phyloP scores from a whole-genome alignment of 1,139 yeast species.

The Pichia sp. region DNA sequence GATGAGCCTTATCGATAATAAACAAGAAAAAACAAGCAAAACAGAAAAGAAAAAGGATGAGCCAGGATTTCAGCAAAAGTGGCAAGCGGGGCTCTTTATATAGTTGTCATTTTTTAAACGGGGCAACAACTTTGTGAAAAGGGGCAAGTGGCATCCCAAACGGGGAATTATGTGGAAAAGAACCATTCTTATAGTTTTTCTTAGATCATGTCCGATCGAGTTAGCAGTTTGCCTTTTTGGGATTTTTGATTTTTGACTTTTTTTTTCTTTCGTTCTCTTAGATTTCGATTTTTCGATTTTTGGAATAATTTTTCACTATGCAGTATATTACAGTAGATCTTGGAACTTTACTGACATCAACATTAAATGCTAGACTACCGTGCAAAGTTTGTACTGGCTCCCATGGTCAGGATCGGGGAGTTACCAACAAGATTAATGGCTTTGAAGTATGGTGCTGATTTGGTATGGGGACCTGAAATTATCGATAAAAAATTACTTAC shows the following conservation, averaged over 20 bases:
- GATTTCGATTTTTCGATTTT: no score
- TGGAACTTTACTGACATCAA: no score
- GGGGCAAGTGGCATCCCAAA: neutral
- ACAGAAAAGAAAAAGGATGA: neutral
- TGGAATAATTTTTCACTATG: neutral
- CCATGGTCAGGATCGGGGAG: conserved; percentile 96
- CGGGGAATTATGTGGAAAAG: neutral
- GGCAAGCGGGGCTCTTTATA: neutral
- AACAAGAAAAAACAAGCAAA: neutral
- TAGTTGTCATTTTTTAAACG: neutral
- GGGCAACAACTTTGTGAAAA: neutral
- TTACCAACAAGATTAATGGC: conserved; percentile 81
- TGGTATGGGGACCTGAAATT: conserved; percentile 95
- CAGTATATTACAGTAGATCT: no score
- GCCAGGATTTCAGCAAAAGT: neutral
- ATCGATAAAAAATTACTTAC: conserved; percentile 75
- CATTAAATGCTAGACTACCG: conserved; percentile 39
- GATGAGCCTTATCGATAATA: neutral
- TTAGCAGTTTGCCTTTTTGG: neutral
- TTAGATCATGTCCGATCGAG: neutral
- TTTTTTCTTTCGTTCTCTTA: neutral
- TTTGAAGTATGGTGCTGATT: conserved; percentile 78
- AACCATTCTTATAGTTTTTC: neutral
- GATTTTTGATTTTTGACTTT: neutral
- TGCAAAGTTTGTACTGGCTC: conserved; percentile 82